Conservation (phyloP, 495 filamentous ascomycete species). For the Trypethelium eluteriae region DNA sequence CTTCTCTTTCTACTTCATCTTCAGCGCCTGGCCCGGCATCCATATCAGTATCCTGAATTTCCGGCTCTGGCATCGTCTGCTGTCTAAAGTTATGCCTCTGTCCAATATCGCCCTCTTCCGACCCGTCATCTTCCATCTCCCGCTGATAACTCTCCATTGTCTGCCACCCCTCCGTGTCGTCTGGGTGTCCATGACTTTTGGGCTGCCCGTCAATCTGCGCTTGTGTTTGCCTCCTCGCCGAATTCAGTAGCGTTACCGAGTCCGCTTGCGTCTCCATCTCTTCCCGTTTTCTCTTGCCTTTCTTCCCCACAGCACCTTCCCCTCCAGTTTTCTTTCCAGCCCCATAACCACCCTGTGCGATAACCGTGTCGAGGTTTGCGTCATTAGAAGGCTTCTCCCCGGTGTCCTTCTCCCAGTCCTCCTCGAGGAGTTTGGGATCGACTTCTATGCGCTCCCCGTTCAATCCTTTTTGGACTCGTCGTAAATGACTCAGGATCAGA, state of each 20-base stretch:
- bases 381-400: constrained; percentile 17
- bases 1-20: constrained; percentile 1
- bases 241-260: constrained; percentile 9
- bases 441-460: constrained; percentile 49
- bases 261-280: constrained; percentile 28
- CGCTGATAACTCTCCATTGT: constrained; percentile 20
- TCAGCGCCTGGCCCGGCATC: background rate
- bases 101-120: constrained; percentile 17
- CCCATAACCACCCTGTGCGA: constrained; percentile 3
- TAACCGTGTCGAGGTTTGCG: constrained; percentile 16
- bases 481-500: constrained; percentile 56
- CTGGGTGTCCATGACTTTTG: background rate
- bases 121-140: constrained; percentile 15
- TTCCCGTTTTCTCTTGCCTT: constrained; percentile 37
- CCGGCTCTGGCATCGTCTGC: background rate
- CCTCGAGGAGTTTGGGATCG: constrained; percentile 32
- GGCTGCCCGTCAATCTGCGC: background rate
- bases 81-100: constrained; percentile 13
- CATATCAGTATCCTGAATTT: constrained; percentile 12
- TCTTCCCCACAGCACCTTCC: constrained; percentile 25
- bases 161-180: constrained; percentile 19
- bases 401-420: constrained; percentile 13
- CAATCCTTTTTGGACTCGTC: constrained; percentile 58
- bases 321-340: background rate
- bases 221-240: background rate